These are phyloP conservation scores for Phytophthora nicotianae DNA, from an alignment of 352 stramenopile genomes.

Conservation along the genomic window DNA sequence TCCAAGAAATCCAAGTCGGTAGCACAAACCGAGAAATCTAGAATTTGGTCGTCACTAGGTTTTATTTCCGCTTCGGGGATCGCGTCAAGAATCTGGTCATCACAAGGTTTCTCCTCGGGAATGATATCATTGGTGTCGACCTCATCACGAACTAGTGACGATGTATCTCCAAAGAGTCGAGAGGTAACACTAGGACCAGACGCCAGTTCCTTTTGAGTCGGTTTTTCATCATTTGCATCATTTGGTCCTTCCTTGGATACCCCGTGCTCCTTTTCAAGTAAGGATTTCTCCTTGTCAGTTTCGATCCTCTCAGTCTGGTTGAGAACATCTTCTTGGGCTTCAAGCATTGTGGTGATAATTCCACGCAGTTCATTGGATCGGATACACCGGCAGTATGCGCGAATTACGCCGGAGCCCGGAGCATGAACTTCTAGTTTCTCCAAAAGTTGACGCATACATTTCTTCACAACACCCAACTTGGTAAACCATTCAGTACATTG, in stretches of 20 bases:
- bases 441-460: conserved; percentile 61
- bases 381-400: conserved; percentile 53
- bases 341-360: conserved; percentile 26
- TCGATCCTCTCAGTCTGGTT: background rate
- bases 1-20: conserved; percentile 38
- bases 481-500: conserved; percentile 57
- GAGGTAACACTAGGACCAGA: conserved; percentile 8
- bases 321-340: conserved; percentile 15
- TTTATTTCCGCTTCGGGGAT: background rate
- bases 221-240: conserved; percentile 2
- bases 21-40: conserved; percentile 17
- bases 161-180: conserved; percentile 12
- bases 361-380: conserved; percentile 43
- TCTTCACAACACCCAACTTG: conserved; percentile 57
- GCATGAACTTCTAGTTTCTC: conserved; percentile 56
- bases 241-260: background rate
- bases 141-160: background rate
- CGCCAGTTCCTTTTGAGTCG: background rate
- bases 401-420: conserved; percentile 54
- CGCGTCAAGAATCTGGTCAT: background rate
- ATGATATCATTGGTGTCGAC: background rate
- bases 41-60: background rate
- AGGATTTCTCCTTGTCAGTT: conserved; percentile 1
- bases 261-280: background rate
- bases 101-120: background rate